Conservation (phyloP, 352 stramenopile genomes). For the Globisporangium recalcitrans region DNA sequence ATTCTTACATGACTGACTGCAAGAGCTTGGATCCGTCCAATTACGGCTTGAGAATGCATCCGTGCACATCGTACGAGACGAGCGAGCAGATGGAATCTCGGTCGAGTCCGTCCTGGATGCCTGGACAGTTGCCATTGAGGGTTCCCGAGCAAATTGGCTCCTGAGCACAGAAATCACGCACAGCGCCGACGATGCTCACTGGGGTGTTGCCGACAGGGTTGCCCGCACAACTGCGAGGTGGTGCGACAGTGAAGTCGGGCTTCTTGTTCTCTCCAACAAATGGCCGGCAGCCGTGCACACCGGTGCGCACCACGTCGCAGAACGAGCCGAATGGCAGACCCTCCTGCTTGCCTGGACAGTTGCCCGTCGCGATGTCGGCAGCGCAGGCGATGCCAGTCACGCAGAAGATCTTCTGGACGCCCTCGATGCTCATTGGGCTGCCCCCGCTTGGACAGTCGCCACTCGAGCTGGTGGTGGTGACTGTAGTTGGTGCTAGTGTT, state of each 20-base stretch:
- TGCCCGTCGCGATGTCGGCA: background rate
- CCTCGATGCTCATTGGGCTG: too few species aligned
- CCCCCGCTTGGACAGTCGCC: too few species aligned
- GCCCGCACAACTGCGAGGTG: background rate
- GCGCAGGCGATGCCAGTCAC: conserved; percentile 15
- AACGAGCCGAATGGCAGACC: conserved; percentile 7
- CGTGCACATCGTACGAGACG: background rate
- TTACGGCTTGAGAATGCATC: conserved; percentile 4
- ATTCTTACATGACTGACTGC: too few species aligned
- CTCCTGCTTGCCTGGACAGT: conserved; percentile 3
- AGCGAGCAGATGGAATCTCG: background rate
- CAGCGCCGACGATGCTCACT: conserved; percentile 8
- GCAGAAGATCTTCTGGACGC: too few species aligned
- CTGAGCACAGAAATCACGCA: background rate
- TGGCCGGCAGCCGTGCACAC: conserved; percentile 2
- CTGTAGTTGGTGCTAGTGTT: too few species aligned
- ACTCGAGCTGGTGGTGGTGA: too few species aligned
- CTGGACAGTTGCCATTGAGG: conserved; percentile 3
- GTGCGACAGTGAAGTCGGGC: background rate
- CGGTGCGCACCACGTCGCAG: background rate
- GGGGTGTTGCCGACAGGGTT: conserved; percentile 3
- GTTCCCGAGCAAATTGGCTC: conserved; percentile 5
- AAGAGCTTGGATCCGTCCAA: too few species aligned
- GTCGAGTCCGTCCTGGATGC: conserved; percentile 5
- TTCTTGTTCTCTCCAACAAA: background rate